Base-by-base conservation (phyloP, 1,284 basidiomycete genomes). In the Cystobasidium slooffiae region DNA sequence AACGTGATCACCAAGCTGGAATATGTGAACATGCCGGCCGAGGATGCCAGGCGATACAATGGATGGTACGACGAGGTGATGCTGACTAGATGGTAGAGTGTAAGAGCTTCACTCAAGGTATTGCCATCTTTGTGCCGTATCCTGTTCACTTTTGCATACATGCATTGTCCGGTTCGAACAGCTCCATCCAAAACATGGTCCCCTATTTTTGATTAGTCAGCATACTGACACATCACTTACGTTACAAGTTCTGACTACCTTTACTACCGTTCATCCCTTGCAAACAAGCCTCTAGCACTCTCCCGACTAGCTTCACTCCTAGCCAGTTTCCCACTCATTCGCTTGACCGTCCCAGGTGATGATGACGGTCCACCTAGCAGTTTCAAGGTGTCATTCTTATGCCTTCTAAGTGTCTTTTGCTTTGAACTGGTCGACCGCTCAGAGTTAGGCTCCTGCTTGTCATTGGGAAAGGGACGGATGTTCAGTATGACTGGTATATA, bases 251-350 rank as follows among this genome's bases (percentile, higher is more conserved):
- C 20, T 4, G 22, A 7, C 9, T 3, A 31, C 24, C 22, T 7
- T 56, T 31, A 1, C 31, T 1, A 31, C 31, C 31, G 31, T 31
- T 31, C 14, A 7, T 56, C 24, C 22, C 24, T 56, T 10, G 55
- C 20, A 37, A 56, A 56, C 9, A 56, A 37, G 22, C 55, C 55
- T 7, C 55, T 7, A 31, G 55, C 55, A 56, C 55, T 56, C 55
- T 56, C 55, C 39, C 55, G n/a, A 22, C 24, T 56, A 37, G 55
- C 55, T 10, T 56, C 55, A 37, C 55, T 56, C 37, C 55, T 56
- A 0, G 55, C 7, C 1, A 37, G 10, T 22, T 24, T 56, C 10
- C 55, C 55, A 56, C 37, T 56, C 22, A 56, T 24, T 12, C 39
- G 24, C 22, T 56, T 24, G 10, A 56, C 22, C 12, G 55, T 56